These are phyloP conservation scores for Linaria vulgaris DNA, from an alignment of 257 asterid genomes.

Conservation along the genomic window DNA sequence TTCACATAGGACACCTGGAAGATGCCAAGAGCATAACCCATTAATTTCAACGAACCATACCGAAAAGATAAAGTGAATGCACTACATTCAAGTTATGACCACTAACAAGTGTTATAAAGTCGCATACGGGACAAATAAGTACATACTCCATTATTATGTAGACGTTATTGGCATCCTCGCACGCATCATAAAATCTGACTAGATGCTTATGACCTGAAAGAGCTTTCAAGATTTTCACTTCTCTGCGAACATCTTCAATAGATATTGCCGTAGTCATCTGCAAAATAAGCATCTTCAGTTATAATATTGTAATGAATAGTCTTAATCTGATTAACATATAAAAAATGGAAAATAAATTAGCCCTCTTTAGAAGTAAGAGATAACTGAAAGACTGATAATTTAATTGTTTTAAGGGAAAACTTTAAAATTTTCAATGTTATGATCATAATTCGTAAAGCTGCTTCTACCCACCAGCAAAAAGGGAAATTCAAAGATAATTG, in stretches of 20 bases:
- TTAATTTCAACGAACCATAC: not conserved
- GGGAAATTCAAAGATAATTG: not conserved
- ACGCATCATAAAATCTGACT: conserved; percentile 86
- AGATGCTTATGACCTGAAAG: conserved; percentile 91
- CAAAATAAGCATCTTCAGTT: conserved; percentile 35
- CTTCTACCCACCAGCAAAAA: conserved; percentile 9
- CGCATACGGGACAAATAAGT: conserved; percentile 29
- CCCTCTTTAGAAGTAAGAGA: too few relatives aligned
- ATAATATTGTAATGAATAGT: conserved; percentile 14
- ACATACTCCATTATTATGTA: conserved; percentile 96
- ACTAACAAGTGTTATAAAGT: conserved; percentile 20
- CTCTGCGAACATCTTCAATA: conserved; percentile 94
- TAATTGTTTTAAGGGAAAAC: not conserved
- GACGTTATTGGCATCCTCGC: conserved; percentile 88
- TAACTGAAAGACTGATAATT: not conserved
- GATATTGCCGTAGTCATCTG: conserved; percentile 97
- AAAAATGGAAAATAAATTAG: not conserved
- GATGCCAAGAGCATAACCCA: not conserved
- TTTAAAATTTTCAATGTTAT: not conserved
- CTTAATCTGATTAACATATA: conserved; percentile 3
- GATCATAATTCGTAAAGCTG: conserved; percentile 11
- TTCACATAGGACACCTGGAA: not conserved
- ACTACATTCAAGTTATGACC: conserved; percentile 3
- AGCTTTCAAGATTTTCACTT: conserved; percentile 90
- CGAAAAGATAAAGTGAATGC: conserved; percentile 4